phyloP scores from a whole-genome alignment of 1,284 basidiomycete species.

The Hortiboletus rubellus region DNA sequence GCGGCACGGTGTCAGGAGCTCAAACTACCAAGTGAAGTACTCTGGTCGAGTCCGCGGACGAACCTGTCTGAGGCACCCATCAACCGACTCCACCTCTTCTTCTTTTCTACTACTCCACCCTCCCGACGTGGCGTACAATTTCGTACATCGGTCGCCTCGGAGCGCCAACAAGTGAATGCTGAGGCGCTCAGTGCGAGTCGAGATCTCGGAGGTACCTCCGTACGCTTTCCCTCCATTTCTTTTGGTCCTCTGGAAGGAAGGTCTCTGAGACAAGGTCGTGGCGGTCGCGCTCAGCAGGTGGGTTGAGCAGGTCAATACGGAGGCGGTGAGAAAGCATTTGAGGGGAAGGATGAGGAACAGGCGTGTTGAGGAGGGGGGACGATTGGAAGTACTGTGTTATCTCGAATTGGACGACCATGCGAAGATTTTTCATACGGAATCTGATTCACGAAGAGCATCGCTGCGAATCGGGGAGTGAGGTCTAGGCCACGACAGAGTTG shows the following conservation, averaged over 20 bases:
- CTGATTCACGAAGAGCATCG: slow-evolving; percentile 57
- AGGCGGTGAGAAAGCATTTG: slow-evolving; percentile 51
- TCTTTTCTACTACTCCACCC: slow-evolving; percentile 62
- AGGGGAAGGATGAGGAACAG: slow-evolving; percentile 38
- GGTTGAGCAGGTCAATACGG: slow-evolving; percentile 60
- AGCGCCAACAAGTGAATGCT: slow-evolving; percentile 63
- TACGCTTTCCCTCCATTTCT: slow-evolving; percentile 58
- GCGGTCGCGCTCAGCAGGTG: slow-evolving; percentile 51
- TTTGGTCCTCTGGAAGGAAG: slow-evolving; percentile 65
- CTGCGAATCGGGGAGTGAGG: slow-evolving; percentile 38
- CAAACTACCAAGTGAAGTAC: background rate
- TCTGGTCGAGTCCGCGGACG: slow-evolving; percentile 2
- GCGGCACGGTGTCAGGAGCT: too few species aligned
- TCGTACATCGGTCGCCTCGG: slow-evolving; percentile 57
- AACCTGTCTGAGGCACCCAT: slow-evolving; percentile 44
- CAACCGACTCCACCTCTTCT: slow-evolving; percentile 37
- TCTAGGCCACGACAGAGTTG: slow-evolving; percentile 44
- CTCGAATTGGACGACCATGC: slow-evolving; percentile 59
- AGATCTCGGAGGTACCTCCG: slow-evolving; percentile 60
- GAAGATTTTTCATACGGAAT: slow-evolving; percentile 60
- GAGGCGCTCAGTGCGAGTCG: slow-evolving; percentile 52
- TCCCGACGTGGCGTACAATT: slow-evolving; percentile 61
- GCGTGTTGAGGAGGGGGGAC: slow-evolving; percentile 37
- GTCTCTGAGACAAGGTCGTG: slow-evolving; percentile 39
- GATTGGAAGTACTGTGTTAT: slow-evolving; percentile 54